Evolutionary conservation across 345 rosid species (phyloP), one percentile per base, ranked within the genome.

Genomic region (Eucalyptus dawsonii): DNA sequence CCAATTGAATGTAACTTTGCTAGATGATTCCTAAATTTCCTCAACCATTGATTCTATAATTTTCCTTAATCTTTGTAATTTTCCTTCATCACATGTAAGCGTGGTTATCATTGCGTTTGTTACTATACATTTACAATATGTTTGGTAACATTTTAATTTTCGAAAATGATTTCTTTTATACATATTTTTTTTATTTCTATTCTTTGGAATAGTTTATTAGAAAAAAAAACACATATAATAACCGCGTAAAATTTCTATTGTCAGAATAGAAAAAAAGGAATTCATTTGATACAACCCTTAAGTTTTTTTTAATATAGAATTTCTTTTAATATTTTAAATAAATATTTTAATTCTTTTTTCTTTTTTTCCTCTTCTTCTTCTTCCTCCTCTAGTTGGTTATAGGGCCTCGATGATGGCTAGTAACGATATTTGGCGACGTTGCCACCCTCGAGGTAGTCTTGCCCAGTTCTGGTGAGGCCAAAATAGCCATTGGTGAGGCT

Each of bases 401-500:
- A 4, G 4, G 11, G 58, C 58, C 40, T 37, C 34, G 40, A 37
- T 37, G 40, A 37, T 37, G 40, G 40, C 40, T 37, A 37, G 40
- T 4, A 37, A 21, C 1, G 0, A 53, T 25, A 53, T 53, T 8
- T 1, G 0, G 2, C 1, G 1, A 53, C 25, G 58, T 19, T 53
- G 25, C 58, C 25, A 53, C 25, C 58, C 58, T 53, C 2, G 5
- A 53, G 58, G 58, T 53, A 53, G 58, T 53, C 25, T 53, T 53
- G 1, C 25, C 25, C 0, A 53, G 2, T 19, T 53, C 1, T 8
- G 0, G 58, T 8, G 5, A 53, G 58, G 58, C 25, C 1, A 4
- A 0, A 1, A 53, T 0, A 53, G 0, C 4, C 56, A 53, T 19
- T 8, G 25, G 11, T 19, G 58, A 53, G 25, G 58, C 2, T 53